Evolutionary conservation across 169 alveolate genomes (phyloP).

Genomic region (Plasmodium cynomolgi): DNA sequence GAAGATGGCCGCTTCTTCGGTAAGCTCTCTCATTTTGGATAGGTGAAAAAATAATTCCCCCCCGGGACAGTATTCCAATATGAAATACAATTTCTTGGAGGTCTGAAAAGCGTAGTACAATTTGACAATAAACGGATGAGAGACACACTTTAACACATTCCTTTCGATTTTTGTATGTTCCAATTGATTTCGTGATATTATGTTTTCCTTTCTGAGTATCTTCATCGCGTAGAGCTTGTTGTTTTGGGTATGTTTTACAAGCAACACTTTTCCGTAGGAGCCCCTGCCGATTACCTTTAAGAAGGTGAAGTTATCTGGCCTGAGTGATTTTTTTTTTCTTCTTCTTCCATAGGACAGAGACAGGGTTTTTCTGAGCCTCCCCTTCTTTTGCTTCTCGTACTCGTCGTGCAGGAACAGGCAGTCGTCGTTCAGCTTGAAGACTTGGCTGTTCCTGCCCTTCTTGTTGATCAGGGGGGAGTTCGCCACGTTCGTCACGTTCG

Average conservation of each 20-base stretch:
- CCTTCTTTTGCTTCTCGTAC: conserved; percentile 19
- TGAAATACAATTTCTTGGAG: conserved; percentile 79
- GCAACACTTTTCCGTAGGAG: conserved; percentile 93
- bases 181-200: conserved; percentile 78
- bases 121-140: conserved; percentile 87
- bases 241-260: conserved; percentile 58
- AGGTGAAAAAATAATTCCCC: conserved; percentile 87
- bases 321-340: conserved; percentile 3
- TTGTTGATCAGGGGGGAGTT: not conserved
- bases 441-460: not conserved
- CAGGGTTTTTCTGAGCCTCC: conserved; percentile 7
- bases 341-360: conserved; percentile 47
- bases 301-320: conserved; percentile 88
- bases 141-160: conserved; percentile 75
- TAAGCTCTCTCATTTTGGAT: conserved; percentile 73
- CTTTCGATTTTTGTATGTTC: conserved; percentile 80
- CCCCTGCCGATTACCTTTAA: conserved; percentile 93
- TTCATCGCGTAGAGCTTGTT: conserved; percentile 79
- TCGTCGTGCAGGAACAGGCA: conserved; percentile 40
- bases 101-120: conserved; percentile 85
- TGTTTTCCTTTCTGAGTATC: conserved; percentile 80
- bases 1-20: conserved; percentile 78
- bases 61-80: conserved; percentile 87
- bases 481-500: not conserved
- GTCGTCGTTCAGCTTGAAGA: conserved; percentile 8